Percentiles rank a stretch among this genome's conserved stretches.
Evolutionary conservation across 805 yeast genomes (phyloP).

Genomic region (Candida rishiriensis): DNA sequence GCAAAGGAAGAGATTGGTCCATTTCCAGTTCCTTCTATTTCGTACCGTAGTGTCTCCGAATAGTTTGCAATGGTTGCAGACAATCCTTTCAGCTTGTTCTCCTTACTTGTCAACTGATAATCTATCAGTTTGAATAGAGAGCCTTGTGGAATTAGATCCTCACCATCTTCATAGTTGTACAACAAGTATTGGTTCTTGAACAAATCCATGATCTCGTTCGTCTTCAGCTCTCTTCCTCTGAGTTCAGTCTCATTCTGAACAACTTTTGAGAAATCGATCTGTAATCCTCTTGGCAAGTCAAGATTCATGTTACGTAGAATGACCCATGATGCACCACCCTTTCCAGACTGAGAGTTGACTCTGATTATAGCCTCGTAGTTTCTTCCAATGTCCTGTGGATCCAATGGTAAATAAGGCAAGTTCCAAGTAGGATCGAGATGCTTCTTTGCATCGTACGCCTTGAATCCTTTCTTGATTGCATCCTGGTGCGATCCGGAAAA

Average conservation of each 20-base stretch:
- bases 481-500: conserved; percentile 86
- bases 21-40: conserved; percentile 62
- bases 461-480: conserved; percentile 81
- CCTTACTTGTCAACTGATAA: conserved; percentile 26
- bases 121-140: conserved; percentile 22
- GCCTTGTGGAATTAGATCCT: conserved; percentile 12
- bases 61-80: conserved; percentile 46
- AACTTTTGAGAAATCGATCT: conserved; percentile 65
- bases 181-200: conserved; percentile 58
- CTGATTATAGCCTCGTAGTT: conserved; percentile 90
- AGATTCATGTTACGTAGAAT: conserved; percentile 70
- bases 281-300: conserved; percentile 78
- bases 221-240: conserved; percentile 66
- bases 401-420: conserved; percentile 79
- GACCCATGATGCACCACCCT: conserved; percentile 90
- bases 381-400: conserved; percentile 81
- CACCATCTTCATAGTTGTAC: conserved; percentile 26
- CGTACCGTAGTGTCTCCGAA: conserved; percentile 24
- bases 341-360: conserved; percentile 84
- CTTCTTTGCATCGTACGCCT: conserved; percentile 37
- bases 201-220: conserved; percentile 58
- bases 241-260: conserved; percentile 69
- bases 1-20: conserved; percentile 80
- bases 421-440: conserved; percentile 50
- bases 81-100: conserved; percentile 40